Conservation (phyloP, 768 basidiomycete genomes). For the Macrolepiota albuminosa region DNA sequence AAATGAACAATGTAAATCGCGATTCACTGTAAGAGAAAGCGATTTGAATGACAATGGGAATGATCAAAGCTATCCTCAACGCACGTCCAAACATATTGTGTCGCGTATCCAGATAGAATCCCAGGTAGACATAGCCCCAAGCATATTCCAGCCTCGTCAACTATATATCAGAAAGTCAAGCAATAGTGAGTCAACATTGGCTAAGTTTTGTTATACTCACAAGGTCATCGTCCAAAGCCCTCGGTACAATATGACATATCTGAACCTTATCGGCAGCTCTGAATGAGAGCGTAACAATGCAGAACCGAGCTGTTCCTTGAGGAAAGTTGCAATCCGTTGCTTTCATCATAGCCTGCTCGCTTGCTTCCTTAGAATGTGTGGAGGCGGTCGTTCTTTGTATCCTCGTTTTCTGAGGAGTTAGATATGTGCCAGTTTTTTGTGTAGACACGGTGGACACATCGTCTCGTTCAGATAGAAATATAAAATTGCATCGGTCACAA, state of each 20-base stretch:
- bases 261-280: background rate
- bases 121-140: background rate
- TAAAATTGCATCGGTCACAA: background rate
- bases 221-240: background rate
- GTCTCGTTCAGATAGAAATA: background rate
- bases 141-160: background rate
- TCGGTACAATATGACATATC: background rate
- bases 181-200: background rate
- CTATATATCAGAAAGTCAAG: background rate
- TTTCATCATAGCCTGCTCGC: background rate
- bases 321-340: background rate
- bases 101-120: background rate
- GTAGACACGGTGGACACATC: background rate
- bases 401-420: background rate
- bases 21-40: background rate
- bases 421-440: background rate
- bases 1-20: background rate
- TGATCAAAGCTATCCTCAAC: background rate
- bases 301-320: background rate
- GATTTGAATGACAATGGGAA: background rate
- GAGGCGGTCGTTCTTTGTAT: background rate
- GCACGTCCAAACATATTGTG: background rate
- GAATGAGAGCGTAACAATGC: background rate
- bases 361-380: background rate
- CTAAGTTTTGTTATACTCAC: background rate